These are phyloP conservation scores for Myxozyma geophila DNA, from an alignment of 805 yeast species.

Conservation along the genomic window DNA sequence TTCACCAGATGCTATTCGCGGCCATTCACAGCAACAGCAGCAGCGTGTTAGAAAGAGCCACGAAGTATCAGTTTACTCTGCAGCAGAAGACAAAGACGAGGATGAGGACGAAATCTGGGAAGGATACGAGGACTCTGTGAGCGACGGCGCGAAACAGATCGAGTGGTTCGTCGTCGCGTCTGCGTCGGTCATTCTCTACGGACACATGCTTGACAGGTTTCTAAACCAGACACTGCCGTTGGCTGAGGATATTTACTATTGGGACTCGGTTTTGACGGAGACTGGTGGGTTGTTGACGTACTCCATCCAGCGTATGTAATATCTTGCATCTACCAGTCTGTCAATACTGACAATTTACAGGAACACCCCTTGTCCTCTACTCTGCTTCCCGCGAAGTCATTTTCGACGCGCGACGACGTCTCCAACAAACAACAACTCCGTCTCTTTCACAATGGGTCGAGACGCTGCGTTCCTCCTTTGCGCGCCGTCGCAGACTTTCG, in stretches of 20 bases:
- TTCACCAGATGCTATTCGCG: slow-evolving; percentile 7
- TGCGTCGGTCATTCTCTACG: slow-evolving; percentile 46
- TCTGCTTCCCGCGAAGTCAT: slow-evolving; percentile 27
- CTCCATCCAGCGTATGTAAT: slow-evolving; percentile 46
- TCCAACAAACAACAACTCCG: slow-evolving; percentile 7
- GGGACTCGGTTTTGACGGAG: slow-evolving; percentile 49
- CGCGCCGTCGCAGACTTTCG: slow-evolving; percentile 10
- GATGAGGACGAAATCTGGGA: slow-evolving; percentile 15
- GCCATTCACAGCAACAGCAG: background rate
- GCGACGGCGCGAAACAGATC: slow-evolving; percentile 31
- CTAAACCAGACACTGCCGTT: slow-evolving; percentile 52
- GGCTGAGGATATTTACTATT: slow-evolving; percentile 53
- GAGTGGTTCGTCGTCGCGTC: slow-evolving; percentile 45
- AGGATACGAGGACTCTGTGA: slow-evolving; percentile 10
- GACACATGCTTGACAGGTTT: slow-evolving; percentile 45
- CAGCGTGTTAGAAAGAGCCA: background rate
- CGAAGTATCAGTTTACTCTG: background rate
- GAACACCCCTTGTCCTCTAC: slow-evolving; percentile 30
- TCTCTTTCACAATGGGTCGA: slow-evolving; percentile 24
- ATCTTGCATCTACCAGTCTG: slow-evolving; percentile 37
- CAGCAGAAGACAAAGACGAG: background rate
- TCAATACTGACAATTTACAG: background rate
- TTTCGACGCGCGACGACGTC: slow-evolving; percentile 27
- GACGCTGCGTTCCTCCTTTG: slow-evolving; percentile 16
- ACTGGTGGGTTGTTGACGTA: slow-evolving; percentile 46